Evolutionary conservation across 1,284 basidiomycete genomes (phyloP).

Genomic region (Quambalaria eucalypti): DNA sequence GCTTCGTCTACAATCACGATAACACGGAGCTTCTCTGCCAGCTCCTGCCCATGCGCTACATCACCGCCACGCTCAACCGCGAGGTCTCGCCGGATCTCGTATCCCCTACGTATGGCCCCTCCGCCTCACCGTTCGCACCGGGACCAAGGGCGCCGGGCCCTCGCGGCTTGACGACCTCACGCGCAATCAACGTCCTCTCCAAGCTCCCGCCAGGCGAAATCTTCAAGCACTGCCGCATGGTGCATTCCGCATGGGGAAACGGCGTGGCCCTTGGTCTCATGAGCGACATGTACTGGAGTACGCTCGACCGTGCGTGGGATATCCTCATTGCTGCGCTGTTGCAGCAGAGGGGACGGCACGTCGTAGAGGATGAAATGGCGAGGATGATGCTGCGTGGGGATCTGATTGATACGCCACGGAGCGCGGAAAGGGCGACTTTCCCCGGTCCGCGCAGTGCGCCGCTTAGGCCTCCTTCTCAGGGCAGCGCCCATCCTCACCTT

Average conservation of each 20-base stretch:
- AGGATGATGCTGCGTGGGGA: too few species aligned
- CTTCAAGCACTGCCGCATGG: background rate
- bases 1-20: constrained; percentile 11
- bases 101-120: background rate
- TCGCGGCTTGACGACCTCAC: background rate
- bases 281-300: constrained; percentile 5
- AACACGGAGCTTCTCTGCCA: background rate
- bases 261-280: constrained; percentile 11
- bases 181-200: constrained; percentile 5
- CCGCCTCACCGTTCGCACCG: background rate
- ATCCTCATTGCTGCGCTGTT: constrained; percentile 6
- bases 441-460: too few species aligned
- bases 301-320: constrained; percentile 9
- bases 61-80: background rate
- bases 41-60: constrained; percentile 5
- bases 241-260: constrained; percentile 11
- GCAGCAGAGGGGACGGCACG: background rate
- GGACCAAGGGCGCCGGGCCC: too few species aligned
- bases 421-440: too few species aligned
- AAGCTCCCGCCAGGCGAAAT: background rate
- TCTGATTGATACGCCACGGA: too few species aligned
- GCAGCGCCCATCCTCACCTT: too few species aligned
- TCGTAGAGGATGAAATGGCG: background rate
- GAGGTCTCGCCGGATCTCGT: background rate
- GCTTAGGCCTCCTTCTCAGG: too few species aligned